A percentile compares a stretch with the other conserved stretches of the same genome.
Conservation (phyloP, 2,329 filamentous ascomycete genomes). For the Colletotrichum cereale region DNA sequence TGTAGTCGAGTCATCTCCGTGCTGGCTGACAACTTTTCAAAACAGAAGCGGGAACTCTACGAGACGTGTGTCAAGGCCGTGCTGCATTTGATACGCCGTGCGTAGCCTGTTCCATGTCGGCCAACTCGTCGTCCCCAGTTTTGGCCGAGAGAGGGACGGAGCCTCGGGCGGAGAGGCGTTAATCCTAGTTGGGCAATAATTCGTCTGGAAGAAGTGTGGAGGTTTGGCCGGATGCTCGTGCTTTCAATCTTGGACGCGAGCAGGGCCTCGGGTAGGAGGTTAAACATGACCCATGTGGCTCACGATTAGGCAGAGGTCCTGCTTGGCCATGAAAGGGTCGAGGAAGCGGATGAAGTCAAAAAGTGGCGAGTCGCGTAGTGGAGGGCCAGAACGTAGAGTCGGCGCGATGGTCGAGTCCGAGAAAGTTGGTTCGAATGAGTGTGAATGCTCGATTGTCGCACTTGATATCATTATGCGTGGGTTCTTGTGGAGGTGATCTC, state of each 20-base stretch:
- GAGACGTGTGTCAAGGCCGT: neutral
- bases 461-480: neutral
- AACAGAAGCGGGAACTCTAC: slow-evolving; percentile 3
- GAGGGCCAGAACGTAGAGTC: neutral
- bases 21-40: neutral
- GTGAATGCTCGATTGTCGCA: neutral
- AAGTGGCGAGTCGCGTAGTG: neutral
- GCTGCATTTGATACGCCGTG: neutral
- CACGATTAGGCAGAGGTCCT: neutral
- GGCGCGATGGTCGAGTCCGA: slow-evolving; percentile 7
- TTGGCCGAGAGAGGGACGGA: neutral
- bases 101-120: neutral
- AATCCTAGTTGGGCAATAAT: neutral
- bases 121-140: neutral
- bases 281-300: neutral
- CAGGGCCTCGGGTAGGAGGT: neutral
- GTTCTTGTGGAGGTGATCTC: neutral
- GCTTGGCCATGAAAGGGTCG: neutral
- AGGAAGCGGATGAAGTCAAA: neutral
- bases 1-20: neutral
- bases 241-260: neutral
- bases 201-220: neutral
- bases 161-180: neutral
- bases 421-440: slow-evolving; percentile 1
- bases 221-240: neutral